Percentiles rank a stretch among this genome's conserved stretches.
Evolutionary conservation across 768 basidiomycete species (phyloP).

Genomic region (Boletellus sp.): DNA sequence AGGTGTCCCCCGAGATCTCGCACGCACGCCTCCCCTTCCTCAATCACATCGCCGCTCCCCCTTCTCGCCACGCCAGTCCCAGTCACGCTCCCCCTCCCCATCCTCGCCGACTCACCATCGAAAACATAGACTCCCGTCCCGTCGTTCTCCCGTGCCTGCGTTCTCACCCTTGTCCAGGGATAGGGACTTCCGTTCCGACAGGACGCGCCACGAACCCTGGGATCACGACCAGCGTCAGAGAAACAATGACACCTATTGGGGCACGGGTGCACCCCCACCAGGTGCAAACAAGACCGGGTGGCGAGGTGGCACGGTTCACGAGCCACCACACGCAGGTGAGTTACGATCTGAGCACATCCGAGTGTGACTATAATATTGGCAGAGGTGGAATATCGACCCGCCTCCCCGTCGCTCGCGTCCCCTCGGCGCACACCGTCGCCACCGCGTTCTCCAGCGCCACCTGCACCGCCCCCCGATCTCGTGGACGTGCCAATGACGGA

Average conservation of each 20-base stretch:
- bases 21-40: slow-evolving; percentile 21
- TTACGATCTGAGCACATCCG: neutral
- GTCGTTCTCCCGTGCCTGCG: slow-evolving; percentile 31
- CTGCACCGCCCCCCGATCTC: slow-evolving; percentile 36
- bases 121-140: slow-evolving; percentile 34
- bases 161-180: slow-evolving; percentile 40
- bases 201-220: slow-evolving; percentile 32
- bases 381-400: slow-evolving; percentile 20
- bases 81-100: slow-evolving; percentile 40
- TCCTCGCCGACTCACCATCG: slow-evolving; percentile 32
- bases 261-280: slow-evolving; percentile 8
- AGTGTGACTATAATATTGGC: neutral
- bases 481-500: slow-evolving; percentile 25
- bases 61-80: slow-evolving; percentile 23
- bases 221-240: slow-evolving; percentile 36
- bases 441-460: slow-evolving; percentile 24
- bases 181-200: slow-evolving; percentile 30
- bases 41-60: slow-evolving; percentile 20
- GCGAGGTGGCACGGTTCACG: slow-evolving; percentile 5
- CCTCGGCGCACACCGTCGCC: slow-evolving; percentile 19
- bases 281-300: slow-evolving; percentile 5
- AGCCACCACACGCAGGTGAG: slow-evolving; percentile 11
- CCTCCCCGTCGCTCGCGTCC: slow-evolving; percentile 22
- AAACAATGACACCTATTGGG: slow-evolving; percentile 23
- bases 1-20: slow-evolving; percentile 19